Base-by-base conservation (phyloP, 2,329 filamentous ascomycete genomes). In the Ceratocystis harringtonii region DNA sequence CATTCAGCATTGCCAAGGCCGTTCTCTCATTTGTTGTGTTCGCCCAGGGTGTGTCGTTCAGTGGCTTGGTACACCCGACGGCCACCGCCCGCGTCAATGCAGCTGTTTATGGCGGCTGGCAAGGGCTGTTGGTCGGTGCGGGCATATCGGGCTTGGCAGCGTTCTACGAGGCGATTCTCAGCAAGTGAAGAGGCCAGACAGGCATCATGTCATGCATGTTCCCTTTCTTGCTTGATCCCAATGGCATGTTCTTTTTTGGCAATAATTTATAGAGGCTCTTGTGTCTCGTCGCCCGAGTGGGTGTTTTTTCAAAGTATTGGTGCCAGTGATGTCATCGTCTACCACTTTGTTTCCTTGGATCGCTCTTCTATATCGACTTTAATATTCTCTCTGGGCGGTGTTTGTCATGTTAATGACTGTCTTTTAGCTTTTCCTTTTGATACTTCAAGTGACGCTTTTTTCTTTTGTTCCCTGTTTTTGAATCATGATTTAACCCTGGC, bases 1-100 rank as follows among this genome's bases (percentile, higher is more conserved):
- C 87, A 25, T 99, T 95, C 77, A 95, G 92, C 77, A 85, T 97
- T 66, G 84, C 84, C 70, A 96, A 96, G 78, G 92, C 88, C 0
- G 74, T 97, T 65, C 75, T 92, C 67, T 85, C 89, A 6, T 96
- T 88, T 74, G 81, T 92, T 43, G 85, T 96, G 19, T 96, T 92
- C 73, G 83, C 81, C 8, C 84, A 87, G 73, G 83, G 82, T 43
- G 80, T 82, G 62, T 83, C 80, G 61, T 81, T 87, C 65, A 78
- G 81, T 61, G 86, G 87, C 41, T 78, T 85, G 64, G 78, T 90
- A 66, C 79, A 82, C 66, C 77, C 80, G 32, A 75, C 78, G 17
- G 82, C 84, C 5, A 84, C 90, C 61, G 76, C 76, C 64, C 80
- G 82, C 65, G 84, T 94, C 68, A 82, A 86, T 70, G 75, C 76